A percentile compares a stretch with the other conserved stretches of the same genome.
These are phyloP conservation scores for Cyclaneusma minus DNA, from an alignment of 2,329 filamentous ascomycete genomes.

Conservation along the genomic window DNA sequence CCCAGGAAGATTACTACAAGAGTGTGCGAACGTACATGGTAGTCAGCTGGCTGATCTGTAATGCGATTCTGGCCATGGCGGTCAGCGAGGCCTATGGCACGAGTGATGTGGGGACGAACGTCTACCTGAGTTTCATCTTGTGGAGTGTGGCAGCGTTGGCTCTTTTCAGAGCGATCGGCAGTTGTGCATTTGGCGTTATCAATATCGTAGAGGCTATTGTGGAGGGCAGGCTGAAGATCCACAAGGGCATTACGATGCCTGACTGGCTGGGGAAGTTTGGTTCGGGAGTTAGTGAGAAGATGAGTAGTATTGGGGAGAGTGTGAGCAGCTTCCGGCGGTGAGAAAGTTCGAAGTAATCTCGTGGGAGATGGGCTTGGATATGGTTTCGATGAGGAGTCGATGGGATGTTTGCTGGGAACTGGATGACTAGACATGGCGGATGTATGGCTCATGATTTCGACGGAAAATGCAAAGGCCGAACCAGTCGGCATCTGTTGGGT, in stretches of 20 bases:
- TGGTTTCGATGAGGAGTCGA: background rate
- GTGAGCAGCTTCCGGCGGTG: slow-evolving; percentile 3
- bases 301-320: slow-evolving; percentile 17
- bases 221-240: slow-evolving; percentile 54
- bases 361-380: background rate
- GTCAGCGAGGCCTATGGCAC: slow-evolving; percentile 73
- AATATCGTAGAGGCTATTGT: slow-evolving; percentile 73
- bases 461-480: too few species aligned
- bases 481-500: too few species aligned
- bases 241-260: slow-evolving; percentile 11
- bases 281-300: slow-evolving; percentile 13
- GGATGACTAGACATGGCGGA: too few species aligned
- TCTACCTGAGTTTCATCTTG: slow-evolving; percentile 83
- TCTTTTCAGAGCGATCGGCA: slow-evolving; percentile 74
- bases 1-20: slow-evolving; percentile 98
- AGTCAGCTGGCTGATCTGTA: slow-evolving; percentile 81
- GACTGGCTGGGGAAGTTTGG: slow-evolving; percentile 15
- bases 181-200: slow-evolving; percentile 66
- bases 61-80: slow-evolving; percentile 85
- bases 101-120: slow-evolving; percentile 60
- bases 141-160: slow-evolving; percentile 83
- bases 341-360: background rate
- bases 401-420: background rate
- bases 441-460: too few species aligned
- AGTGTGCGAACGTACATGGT: slow-evolving; percentile 97